Base-by-base conservation (phyloP, 768 basidiomycete species). In the Calocera cornea region DNA sequence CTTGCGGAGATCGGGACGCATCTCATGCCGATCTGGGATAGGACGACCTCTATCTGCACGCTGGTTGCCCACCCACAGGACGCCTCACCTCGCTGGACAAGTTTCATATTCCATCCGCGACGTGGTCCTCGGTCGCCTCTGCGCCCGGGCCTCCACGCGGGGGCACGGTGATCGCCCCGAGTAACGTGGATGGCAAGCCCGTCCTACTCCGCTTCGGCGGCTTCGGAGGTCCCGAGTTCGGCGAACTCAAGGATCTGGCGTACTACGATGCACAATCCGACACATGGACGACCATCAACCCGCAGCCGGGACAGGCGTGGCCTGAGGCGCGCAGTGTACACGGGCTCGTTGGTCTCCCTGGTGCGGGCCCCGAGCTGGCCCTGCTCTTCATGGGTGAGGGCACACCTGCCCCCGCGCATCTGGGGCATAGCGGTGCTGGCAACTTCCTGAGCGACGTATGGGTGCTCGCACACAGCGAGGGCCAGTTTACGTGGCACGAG, bases 391-490 rank as follows among this genome's bases (percentile, higher is more conserved):
- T 80, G 19, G 76, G 77, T 54, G 71, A 78, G 34, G 81, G 81
- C 1, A 77, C 81, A 67, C 64, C 74, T 2, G 76, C 73, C 11
- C 75, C 78, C 0, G 77, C 77, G 1, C 69, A 71, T 1, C 68
- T 78, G 2, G 80, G 80, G 1, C 79, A 80, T 64, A 77, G 75
- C 0, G 78, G 78, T 0, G 80, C 78, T 0, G 79, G 79, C 0
- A 66, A 71, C n/a, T 81, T 82, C 72, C 77, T 77, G 74, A 72
- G 75, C 27, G 79, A 81, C 40, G 74, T 73, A 1, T 81, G 79
- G 79, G 66, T 76, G 7, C 71, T 81, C 29, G n/a, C 49, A 63
- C 68, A 71, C 19, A 34, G 36, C n/a, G 38, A 41, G 34, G 68
- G 64, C 41, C 67, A 73, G 16, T 69, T 76, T 68, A 65, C 66